A percentile compares a stretch with the other conserved stretches of the same genome.
phyloP scores from a whole-genome alignment of 2,329 filamentous ascomycete genomes.

The Aspergillus sclerotialis region DNA sequence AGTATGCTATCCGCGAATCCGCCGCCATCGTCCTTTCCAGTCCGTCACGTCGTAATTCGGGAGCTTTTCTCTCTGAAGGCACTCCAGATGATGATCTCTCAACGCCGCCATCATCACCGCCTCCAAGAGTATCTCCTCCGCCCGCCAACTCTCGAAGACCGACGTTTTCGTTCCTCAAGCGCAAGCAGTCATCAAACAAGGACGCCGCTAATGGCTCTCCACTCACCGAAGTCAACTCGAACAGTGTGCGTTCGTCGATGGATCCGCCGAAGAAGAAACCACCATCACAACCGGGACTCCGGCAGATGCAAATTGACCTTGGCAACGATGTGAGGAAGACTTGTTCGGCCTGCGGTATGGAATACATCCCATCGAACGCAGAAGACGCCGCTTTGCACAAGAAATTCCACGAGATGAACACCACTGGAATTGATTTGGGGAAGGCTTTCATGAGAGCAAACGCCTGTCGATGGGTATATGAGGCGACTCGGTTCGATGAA shows the following conservation, averaged over 20 bases:
- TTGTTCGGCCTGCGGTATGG: slow-evolving; percentile 58
- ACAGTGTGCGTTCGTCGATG: slow-evolving; percentile 33
- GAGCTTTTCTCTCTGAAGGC: slow-evolving; percentile 35
- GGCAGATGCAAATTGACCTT: slow-evolving; percentile 57
- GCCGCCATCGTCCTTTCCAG: slow-evolving; percentile 40
- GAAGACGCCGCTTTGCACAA: slow-evolving; percentile 58
- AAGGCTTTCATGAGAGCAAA: slow-evolving; percentile 50
- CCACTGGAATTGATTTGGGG: slow-evolving; percentile 54
- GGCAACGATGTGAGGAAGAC: slow-evolving; percentile 50
- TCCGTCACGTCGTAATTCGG: slow-evolving; percentile 42
- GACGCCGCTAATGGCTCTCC: slow-evolving; percentile 23
- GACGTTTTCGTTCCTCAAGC: slow-evolving; percentile 45
- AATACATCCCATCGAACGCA: slow-evolving; percentile 55
- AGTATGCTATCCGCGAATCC: slow-evolving; percentile 43
- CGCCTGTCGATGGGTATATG: slow-evolving; percentile 46
- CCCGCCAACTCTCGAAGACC: slow-evolving; percentile 40
- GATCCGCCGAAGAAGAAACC: slow-evolving; percentile 32
- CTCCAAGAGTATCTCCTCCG: slow-evolving; percentile 38
- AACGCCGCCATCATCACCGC: slow-evolving; percentile 48
- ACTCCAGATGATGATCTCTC: slow-evolving; percentile 39
- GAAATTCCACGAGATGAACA: slow-evolving; percentile 57
- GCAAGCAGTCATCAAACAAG: slow-evolving; percentile 32
- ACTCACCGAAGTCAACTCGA: slow-evolving; percentile 41
- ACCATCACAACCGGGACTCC: slow-evolving; percentile 33
- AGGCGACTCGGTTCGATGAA: slow-evolving; percentile 41